phyloP scores from a whole-genome alignment of 2,329 filamentous ascomycete species.

The Fusarium tanahbumbuense region DNA sequence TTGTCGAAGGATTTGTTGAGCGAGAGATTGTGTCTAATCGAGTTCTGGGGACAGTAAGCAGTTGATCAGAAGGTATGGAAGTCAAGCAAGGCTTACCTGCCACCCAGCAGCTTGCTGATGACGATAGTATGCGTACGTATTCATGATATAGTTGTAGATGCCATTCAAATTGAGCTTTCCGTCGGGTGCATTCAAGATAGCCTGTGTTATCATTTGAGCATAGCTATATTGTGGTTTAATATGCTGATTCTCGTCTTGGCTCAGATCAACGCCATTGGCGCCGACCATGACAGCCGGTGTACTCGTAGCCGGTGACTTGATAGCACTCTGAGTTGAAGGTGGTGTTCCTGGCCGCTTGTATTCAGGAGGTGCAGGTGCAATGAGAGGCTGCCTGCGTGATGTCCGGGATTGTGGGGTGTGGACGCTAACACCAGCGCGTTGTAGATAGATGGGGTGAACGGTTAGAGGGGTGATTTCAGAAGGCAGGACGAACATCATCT shows the following conservation, averaged over 20 bases:
- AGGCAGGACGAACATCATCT: constrained; percentile 99
- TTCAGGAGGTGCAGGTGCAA: constrained; percentile 70
- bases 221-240: constrained; percentile 98
- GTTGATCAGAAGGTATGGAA: neutral
- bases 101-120: constrained; percentile 82
- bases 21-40: constrained; percentile 95
- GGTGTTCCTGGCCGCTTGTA: constrained; percentile 72
- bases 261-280: constrained; percentile 75
- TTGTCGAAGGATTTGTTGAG: constrained; percentile 96
- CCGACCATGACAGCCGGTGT: constrained; percentile 54
- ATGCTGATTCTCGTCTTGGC: constrained; percentile 85
- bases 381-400: constrained; percentile 57
- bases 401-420: constrained; percentile 46
- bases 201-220: constrained; percentile 95
- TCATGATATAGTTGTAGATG: constrained; percentile 94
- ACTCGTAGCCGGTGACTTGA: constrained; percentile 51
- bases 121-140: constrained; percentile 92
- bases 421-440: constrained; percentile 70
- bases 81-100: constrained; percentile 72
- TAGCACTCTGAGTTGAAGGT: constrained; percentile 56
- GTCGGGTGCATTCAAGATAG: constrained; percentile 86
- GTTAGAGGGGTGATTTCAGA: constrained; percentile 73
- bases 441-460: constrained; percentile 76
- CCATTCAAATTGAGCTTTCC: constrained; percentile 91
- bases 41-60: constrained; percentile 71